Conservation (phyloP, 2,329 filamentous ascomycete genomes). For the Colletotrichum acutatum region DNA sequence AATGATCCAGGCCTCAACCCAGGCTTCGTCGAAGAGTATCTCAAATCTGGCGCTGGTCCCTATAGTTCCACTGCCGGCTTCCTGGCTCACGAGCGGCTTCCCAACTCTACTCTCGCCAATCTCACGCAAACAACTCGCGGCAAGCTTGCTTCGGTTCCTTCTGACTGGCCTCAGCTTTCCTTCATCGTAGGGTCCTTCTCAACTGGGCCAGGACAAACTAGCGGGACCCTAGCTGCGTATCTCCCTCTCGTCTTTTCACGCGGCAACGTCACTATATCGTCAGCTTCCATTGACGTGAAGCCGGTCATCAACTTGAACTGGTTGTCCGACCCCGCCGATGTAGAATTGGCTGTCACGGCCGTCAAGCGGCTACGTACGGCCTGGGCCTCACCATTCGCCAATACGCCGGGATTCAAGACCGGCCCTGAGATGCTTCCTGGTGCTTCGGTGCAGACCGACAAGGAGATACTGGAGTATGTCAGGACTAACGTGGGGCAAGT, state of each 20-base stretch:
- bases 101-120: slow-evolving; percentile 17
- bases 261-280: slow-evolving; percentile 55
- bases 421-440: slow-evolving; percentile 52
- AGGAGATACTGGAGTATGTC: slow-evolving; percentile 51
- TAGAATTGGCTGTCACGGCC: slow-evolving; percentile 54
- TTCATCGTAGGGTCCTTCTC: slow-evolving; percentile 25
- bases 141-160: slow-evolving; percentile 8
- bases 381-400: slow-evolving; percentile 41
- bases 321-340: slow-evolving; percentile 54
- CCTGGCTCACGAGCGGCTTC: slow-evolving; percentile 24
- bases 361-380: slow-evolving; percentile 55
- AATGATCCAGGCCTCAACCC: slow-evolving; percentile 4
- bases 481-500: slow-evolving; percentile 57
- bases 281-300: slow-evolving; percentile 43
- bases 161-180: slow-evolving; percentile 27
- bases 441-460: slow-evolving; percentile 50
- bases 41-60: slow-evolving; percentile 10
- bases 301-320: slow-evolving; percentile 60
- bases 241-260: slow-evolving; percentile 45
- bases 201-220: not conserved
- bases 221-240: slow-evolving; percentile 49
- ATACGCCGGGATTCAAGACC: slow-evolving; percentile 42
- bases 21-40: slow-evolving; percentile 14
- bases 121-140: slow-evolving; percentile 1
- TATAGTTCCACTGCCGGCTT: slow-evolving; percentile 33